Conservation (phyloP, 73 alveolate genomes). For the Paramecium sonneborni region DNA sequence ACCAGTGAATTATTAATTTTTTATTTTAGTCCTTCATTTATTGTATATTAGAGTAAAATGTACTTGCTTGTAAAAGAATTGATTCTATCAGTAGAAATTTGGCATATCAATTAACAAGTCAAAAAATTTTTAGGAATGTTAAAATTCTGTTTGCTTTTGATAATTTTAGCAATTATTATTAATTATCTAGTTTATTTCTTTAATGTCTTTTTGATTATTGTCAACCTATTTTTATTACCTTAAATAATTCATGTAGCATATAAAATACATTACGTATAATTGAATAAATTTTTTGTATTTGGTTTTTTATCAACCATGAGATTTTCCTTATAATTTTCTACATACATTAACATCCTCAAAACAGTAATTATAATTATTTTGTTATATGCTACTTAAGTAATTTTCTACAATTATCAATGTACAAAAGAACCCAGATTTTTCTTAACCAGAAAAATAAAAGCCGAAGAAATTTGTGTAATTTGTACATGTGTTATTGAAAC, state of each 20-base stretch:
- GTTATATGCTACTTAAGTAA: background rate
- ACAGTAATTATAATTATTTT: conserved; percentile 1
- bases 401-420: conserved; percentile 8
- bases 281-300: conserved; percentile 51
- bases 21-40: conserved; percentile 40
- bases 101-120: no score
- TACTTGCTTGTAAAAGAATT: no score
- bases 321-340: conserved; percentile 43
- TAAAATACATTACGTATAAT: conserved; percentile 49
- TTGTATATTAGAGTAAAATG: no score
- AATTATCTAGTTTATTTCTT: background rate
- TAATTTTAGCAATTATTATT: background rate
- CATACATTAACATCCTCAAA: background rate
- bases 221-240: conserved; percentile 39
- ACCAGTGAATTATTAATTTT: background rate
- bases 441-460: conserved; percentile 25
- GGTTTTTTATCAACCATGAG: conserved; percentile 61
- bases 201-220: background rate
- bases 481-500: conserved; percentile 55
- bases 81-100: background rate
- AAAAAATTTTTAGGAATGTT: no score
- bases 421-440: conserved; percentile 36
- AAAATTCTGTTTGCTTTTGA: conserved; percentile 5
- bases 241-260: conserved; percentile 52
- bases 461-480: conserved; percentile 64